These are phyloP conservation scores for Amauroascus niger DNA, from an alignment of 2,329 filamentous ascomycete genomes.

Conservation along the genomic window DNA sequence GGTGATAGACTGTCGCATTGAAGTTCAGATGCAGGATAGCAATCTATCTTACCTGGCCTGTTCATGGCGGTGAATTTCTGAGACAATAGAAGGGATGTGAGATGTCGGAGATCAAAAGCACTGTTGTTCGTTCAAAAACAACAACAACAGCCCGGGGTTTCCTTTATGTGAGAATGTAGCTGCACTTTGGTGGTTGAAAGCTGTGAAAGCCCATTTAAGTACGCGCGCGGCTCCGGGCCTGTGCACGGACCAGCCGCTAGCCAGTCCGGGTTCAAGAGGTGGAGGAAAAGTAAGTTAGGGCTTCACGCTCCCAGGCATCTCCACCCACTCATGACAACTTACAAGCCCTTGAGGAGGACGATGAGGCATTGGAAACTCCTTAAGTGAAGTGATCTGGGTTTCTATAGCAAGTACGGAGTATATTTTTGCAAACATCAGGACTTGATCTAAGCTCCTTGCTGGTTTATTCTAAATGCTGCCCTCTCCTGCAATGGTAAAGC, in stretches of 20 bases:
- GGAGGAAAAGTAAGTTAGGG: neutral
- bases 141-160: no score
- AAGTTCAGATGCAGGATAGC: neutral
- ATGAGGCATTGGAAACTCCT: no score
- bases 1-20: neutral
- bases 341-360: neutral
- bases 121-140: no score
- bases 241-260: constrained; percentile 12
- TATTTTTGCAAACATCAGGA: no score
- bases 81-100: neutral
- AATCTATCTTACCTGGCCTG: constrained; percentile 13
- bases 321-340: neutral
- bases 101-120: neutral
- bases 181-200: constrained; percentile 1
- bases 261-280: neutral
- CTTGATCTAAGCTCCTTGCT: no score
- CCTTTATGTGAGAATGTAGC: no score
- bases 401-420: no score
- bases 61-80: constrained; percentile 5
- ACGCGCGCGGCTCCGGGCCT: constrained; percentile 9
- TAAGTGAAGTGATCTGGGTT: no score
- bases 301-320: neutral
- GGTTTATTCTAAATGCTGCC: no score
- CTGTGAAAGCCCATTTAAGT: neutral
- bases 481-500: no score